A percentile compares a stretch with the other conserved stretches of the same genome.
These are phyloP conservation scores for Castanea crenata DNA, from an alignment of 306 rosid genomes.

Conservation along the genomic window DNA sequence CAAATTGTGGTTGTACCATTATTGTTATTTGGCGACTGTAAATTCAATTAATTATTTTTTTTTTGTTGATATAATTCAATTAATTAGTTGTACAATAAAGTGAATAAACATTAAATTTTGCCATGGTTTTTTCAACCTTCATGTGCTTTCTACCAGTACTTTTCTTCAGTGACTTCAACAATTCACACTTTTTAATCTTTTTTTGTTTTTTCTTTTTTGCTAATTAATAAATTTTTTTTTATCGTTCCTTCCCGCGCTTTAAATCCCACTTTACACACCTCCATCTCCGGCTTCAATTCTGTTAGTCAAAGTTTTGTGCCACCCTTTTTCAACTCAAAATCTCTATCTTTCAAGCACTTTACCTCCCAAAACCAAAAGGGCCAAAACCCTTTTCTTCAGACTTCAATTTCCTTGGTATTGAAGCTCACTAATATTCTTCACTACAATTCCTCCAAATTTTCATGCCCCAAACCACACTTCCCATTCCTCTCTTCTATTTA, in stretches of 20 bases:
- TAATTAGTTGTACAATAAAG: background rate
- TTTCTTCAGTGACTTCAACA: background rate
- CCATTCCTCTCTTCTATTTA: background rate
- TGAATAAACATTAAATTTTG: too few species aligned
- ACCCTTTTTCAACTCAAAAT: slow-evolving; percentile 38
- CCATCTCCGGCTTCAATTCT: slow-evolving; percentile 15
- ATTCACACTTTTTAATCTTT: slow-evolving; percentile 26
- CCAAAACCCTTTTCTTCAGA: slow-evolving; percentile 18
- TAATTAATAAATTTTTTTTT: background rate
- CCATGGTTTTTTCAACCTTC: background rate
- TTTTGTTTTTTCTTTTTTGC: background rate
- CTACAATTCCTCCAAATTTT: slow-evolving; percentile 15
- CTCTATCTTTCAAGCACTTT: slow-evolving; percentile 26
- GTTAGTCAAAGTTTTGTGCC: slow-evolving; percentile 56
- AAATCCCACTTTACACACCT: slow-evolving; percentile 6
- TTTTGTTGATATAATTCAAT: background rate
- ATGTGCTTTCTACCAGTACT: background rate
- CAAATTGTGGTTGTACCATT: too few species aligned
- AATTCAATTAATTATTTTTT: background rate
- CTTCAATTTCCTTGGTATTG: background rate
- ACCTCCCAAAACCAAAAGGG: background rate
- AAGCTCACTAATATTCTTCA: slow-evolving; percentile 5
- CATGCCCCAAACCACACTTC: slow-evolving; percentile 27
- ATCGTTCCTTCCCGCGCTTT: slow-evolving; percentile 36
- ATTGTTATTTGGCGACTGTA: background rate